A percentile compares a stretch with the other conserved stretches of the same genome.
Evolutionary conservation across 2,329 filamentous ascomycete genomes (phyloP).

Genomic region (Bipolaris zeicola): DNA sequence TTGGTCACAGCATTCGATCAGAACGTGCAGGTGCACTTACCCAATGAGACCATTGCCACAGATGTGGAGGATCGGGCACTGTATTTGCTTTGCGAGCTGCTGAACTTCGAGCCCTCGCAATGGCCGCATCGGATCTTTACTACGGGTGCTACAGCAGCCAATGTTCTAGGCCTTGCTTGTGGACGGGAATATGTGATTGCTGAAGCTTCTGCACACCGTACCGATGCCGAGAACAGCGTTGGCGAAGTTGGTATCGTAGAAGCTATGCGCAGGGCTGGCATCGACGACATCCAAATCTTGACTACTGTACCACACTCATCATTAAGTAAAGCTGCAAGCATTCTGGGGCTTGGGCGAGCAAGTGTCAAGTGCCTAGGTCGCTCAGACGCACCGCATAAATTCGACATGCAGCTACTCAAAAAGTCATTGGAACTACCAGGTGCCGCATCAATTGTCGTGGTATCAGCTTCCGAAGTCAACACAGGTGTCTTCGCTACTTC

Average conservation of each 20-base stretch:
- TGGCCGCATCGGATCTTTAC: conserved; percentile 82
- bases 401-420: conserved; percentile 72
- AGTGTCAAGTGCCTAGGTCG: conserved; percentile 67
- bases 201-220: conserved; percentile 50
- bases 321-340: conserved; percentile 78
- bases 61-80: conserved; percentile 77
- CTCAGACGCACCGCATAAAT: conserved; percentile 65
- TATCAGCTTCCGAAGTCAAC: conserved; percentile 92
- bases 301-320: conserved; percentile 86
- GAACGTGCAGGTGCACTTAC: conserved; percentile 82
- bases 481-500: conserved; percentile 78
- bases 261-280: conserved; percentile 67
- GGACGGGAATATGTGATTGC: conserved; percentile 71
- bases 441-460: conserved; percentile 73
- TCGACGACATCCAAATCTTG: conserved; percentile 74
- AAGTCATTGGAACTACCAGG: conserved; percentile 59
- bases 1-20: conserved; percentile 82
- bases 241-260: conserved; percentile 72
- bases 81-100: conserved; percentile 69
- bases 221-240: conserved; percentile 51
- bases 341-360: conserved; percentile 76
- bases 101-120: conserved; percentile 61
- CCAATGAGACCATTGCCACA: conserved; percentile 74
- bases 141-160: conserved; percentile 71
- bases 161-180: conserved; percentile 69